Percentiles rank a stretch among this genome's conserved stretches.
These are phyloP conservation scores for Thraustochytrium striatum DNA, from an alignment of 352 stramenopile species.

Conservation along the genomic window DNA sequence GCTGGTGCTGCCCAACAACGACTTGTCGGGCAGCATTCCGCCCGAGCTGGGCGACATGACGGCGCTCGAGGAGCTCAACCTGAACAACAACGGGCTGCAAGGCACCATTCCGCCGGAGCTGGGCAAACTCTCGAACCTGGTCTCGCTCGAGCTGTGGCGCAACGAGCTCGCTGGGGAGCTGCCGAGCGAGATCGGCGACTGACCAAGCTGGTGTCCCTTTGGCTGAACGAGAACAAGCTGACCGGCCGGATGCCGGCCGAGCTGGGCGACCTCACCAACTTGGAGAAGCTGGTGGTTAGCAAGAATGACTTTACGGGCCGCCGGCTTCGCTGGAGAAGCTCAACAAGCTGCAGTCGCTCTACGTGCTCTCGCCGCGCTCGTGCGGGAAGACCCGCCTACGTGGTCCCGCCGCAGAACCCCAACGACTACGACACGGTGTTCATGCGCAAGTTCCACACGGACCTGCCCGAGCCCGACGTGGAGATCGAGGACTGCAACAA, in stretches of 20 bases:
- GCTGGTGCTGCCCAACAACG: conserved; percentile 38
- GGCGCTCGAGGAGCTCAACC: conserved; percentile 4
- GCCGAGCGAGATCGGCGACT: conserved; percentile 14
- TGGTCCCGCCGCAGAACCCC: no score
- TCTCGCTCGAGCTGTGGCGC: conserved; percentile 34
- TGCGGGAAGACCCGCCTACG: no score
- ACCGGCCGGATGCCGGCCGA: conserved; percentile 23
- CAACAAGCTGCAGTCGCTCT: conserved; percentile 19
- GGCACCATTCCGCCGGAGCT: conserved; percentile 25
- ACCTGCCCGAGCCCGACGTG: no score
- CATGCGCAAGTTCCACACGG: no score
- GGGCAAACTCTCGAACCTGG: conserved; percentile 26
- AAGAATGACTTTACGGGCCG: conserved; percentile 17
- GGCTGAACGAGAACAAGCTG: conserved; percentile 48
- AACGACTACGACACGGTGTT: no score
- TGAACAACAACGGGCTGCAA: conserved; percentile 17
- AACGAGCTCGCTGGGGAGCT: conserved; percentile 36
- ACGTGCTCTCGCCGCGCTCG: neutral
- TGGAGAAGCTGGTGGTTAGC: conserved; percentile 2
- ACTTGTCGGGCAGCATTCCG: neutral
- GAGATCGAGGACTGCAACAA: no score
- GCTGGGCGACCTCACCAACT: neutral
- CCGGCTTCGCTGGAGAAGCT: neutral
- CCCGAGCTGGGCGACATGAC: conserved; percentile 4
- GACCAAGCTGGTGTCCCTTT: conserved; percentile 10